A percentile compares a stretch with the other conserved stretches of the same genome.
Conservation (phyloP, 257 asterid species). For the Nemophila menziesii region DNA sequence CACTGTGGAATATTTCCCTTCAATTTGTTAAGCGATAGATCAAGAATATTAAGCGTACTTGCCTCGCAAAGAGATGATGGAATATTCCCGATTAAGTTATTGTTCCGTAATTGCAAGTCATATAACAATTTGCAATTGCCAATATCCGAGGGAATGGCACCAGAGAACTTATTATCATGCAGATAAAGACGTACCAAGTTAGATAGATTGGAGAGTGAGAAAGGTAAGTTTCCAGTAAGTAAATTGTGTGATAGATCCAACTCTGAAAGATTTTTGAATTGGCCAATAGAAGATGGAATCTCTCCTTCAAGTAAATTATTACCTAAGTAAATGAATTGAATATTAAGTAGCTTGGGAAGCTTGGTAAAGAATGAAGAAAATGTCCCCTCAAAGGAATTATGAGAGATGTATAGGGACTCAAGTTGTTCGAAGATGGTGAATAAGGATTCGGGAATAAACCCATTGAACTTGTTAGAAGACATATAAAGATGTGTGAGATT, state of each 20-base stretch:
- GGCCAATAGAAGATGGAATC: constrained; percentile 24
- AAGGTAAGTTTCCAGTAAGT: constrained; percentile 51
- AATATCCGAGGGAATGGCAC: constrained; percentile 30
- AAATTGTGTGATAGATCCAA: constrained; percentile 25
- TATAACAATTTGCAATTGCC: too few species aligned
- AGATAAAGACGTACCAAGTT: constrained; percentile 39
- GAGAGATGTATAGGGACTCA: constrained; percentile 48
- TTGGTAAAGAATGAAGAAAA: constrained; percentile 32
- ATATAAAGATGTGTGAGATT: constrained; percentile 32
- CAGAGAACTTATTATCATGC: constrained; percentile 48
- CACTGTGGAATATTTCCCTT: constrained; percentile 13
- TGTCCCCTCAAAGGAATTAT: constrained; percentile 25
- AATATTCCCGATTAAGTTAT: constrained; percentile 12
- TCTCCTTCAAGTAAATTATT: constrained; percentile 36
- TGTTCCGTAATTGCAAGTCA: neutral
- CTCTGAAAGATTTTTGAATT: constrained; percentile 20
- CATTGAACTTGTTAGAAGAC: constrained; percentile 31
- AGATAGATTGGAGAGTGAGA: constrained; percentile 43
- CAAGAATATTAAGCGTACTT: constrained; percentile 1
- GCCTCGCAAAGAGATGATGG: constrained; percentile 5
- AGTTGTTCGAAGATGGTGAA: constrained; percentile 40
- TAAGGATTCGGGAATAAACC: constrained; percentile 51
- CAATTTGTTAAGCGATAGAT: constrained; percentile 7
- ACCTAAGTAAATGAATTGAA: constrained; percentile 43
- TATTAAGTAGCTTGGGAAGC: constrained; percentile 34